These are phyloP conservation scores for Hippophae gyantsensis DNA, from an alignment of 306 rosid species.

Conservation along the genomic window DNA sequence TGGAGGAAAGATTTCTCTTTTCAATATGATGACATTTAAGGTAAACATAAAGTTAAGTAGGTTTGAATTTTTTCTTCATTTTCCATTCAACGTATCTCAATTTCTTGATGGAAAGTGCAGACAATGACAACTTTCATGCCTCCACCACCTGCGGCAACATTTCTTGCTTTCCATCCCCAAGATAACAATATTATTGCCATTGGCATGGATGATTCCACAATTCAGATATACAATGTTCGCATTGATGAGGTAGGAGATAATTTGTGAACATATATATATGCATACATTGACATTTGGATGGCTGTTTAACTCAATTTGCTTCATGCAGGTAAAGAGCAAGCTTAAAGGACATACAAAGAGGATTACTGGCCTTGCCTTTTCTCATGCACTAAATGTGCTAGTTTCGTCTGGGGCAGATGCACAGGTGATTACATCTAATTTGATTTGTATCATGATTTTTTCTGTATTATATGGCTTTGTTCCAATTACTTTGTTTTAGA, in stretches of 20 bases:
- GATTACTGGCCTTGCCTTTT: constrained; percentile 65
- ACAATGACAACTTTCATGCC: constrained; percentile 74
- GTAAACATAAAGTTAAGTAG: constrained; percentile 16
- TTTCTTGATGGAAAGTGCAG: constrained; percentile 21
- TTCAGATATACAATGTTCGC: constrained; percentile 68
- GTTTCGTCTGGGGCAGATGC: constrained; percentile 84
- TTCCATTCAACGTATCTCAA: constrained; percentile 7
- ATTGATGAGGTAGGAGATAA: constrained; percentile 50
- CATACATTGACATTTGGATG: neutral
- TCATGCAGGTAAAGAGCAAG: constrained; percentile 56
- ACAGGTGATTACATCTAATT: constrained; percentile 26
- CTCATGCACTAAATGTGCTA: constrained; percentile 44
- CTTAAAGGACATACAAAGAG: constrained; percentile 57
- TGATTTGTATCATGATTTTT: neutral
- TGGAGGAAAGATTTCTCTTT: constrained; percentile 67
- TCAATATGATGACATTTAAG: constrained; percentile 83
- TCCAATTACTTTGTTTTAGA: neutral
- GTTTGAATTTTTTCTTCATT: neutral
- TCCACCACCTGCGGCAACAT: constrained; percentile 69
- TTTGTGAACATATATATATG: constrained; percentile 2
- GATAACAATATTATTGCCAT: constrained; percentile 76
- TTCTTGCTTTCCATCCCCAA: constrained; percentile 62
- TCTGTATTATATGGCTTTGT: no score
- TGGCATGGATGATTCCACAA: constrained; percentile 71
- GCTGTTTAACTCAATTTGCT: neutral